These are phyloP conservation scores for Flaveria ramosissima DNA, from an alignment of 129 eudicot species.

Conservation along the genomic window DNA sequence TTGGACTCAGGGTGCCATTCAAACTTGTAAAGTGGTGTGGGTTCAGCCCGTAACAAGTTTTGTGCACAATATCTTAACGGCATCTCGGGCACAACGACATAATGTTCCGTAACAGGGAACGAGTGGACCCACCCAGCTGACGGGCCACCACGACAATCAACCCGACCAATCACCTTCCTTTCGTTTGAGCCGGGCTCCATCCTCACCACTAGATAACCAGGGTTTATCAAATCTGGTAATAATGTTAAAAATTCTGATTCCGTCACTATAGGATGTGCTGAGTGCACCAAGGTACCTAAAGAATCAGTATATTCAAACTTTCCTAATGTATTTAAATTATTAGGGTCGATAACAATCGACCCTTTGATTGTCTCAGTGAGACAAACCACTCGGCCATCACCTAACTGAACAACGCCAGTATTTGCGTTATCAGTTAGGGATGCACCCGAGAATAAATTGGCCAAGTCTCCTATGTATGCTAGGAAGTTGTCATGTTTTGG, in stretches of 20 bases:
- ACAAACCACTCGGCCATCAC: conserved; percentile 89
- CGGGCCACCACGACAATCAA: conserved; percentile 84
- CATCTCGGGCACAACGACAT: conserved; percentile 92
- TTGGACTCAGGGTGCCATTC: conserved; percentile 95
- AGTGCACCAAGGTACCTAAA: conserved; percentile 73
- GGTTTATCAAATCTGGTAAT: conserved; percentile 79
- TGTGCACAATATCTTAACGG: conserved; percentile 91
- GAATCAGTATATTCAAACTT: conserved; percentile 80
- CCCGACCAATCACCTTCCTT: conserved; percentile 84
- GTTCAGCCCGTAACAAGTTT: conserved; percentile 83
- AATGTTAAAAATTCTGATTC: conserved; percentile 67
- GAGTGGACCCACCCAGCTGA: conserved; percentile 98
- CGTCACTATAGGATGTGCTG: conserved; percentile 96
- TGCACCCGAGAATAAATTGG: conserved; percentile 79
- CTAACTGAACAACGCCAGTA: conserved; percentile 82
- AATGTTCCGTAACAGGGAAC: conserved; percentile 90
- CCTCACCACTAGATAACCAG: conserved; percentile 82
- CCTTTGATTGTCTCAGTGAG: conserved; percentile 93
- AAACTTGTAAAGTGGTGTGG: conserved; percentile 92
- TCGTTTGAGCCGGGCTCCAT: conserved; percentile 82
- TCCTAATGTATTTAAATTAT: conserved; percentile 75
- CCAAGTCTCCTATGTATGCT: conserved; percentile 74
- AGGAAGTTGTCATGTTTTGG: conserved; percentile 80
- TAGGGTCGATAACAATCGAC: conserved; percentile 74
- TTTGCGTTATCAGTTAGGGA: conserved; percentile 92